Evolutionary conservation across 306 rosid species (phyloP).

Genomic region (Quercus wislizeni): DNA sequence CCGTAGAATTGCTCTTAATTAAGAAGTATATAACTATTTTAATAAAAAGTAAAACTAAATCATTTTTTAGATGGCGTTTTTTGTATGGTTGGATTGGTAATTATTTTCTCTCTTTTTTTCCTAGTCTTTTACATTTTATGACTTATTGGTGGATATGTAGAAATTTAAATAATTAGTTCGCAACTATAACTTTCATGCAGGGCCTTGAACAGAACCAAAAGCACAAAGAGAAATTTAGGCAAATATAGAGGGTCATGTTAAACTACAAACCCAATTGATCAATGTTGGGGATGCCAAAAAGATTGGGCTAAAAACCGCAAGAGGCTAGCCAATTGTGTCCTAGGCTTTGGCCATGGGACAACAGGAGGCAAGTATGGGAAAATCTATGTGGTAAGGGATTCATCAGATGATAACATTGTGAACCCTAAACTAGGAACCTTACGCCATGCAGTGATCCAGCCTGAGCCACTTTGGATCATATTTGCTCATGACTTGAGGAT

Average conservation of each 20-base stretch:
- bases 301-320: constrained; percentile 42
- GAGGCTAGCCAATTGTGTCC: constrained; percentile 41
- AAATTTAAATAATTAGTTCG: neutral
- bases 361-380: constrained; percentile 48
- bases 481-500: constrained; percentile 37
- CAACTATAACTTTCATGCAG: constrained; percentile 13
- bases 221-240: constrained; percentile 29
- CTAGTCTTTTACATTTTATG: neutral
- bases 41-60: neutral
- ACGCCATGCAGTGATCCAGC: constrained; percentile 31
- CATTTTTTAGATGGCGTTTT: neutral
- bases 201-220: constrained; percentile 8
- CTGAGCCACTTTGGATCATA: constrained; percentile 35
- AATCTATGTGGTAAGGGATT: constrained; percentile 33
- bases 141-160: no score
- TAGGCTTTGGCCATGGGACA: constrained; percentile 42
- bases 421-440: constrained; percentile 44
- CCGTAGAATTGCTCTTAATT: no score
- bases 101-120: neutral
- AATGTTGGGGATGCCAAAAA: constrained; percentile 50
- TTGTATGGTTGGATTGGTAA: neutral
- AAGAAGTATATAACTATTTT: neutral
- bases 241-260: constrained; percentile 18
- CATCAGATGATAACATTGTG: constrained; percentile 29
- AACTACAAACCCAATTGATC: constrained; percentile 46